A percentile compares a stretch with the other conserved stretches of the same genome.
phyloP scores from a whole-genome alignment of 2,329 filamentous ascomycete genomes.

The Calonectria naviculata region DNA sequence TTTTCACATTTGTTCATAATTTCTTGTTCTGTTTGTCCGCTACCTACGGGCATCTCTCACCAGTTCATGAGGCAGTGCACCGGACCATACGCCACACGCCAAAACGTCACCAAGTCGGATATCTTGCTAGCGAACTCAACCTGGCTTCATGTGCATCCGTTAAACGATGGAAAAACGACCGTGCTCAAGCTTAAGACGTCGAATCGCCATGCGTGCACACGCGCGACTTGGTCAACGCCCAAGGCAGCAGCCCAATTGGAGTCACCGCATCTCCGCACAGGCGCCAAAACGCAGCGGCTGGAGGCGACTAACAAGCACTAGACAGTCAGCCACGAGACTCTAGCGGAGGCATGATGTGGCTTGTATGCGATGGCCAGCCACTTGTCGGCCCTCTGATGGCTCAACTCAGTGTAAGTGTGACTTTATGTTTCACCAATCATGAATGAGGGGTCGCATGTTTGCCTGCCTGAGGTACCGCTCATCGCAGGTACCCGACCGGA shows the following conservation, averaged over 20 bases:
- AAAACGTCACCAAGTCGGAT: background rate
- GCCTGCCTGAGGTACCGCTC: slow-evolving; percentile 9
- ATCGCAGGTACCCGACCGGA: slow-evolving; percentile 19
- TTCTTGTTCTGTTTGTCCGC: too few species aligned
- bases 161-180: background rate
- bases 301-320: background rate
- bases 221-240: background rate
- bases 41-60: background rate
- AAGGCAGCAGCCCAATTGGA: background rate
- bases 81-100: background rate
- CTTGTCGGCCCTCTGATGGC: slow-evolving; percentile 2
- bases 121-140: background rate
- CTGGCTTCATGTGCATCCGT: background rate
- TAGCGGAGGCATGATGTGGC: slow-evolving; percentile 1
- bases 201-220: background rate
- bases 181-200: too few species aligned
- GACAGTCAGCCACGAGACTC: background rate
- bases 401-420: slow-evolving; percentile 8
- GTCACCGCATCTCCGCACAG: background rate
- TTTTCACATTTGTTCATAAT: too few species aligned
- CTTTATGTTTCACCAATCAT: slow-evolving; percentile 6
- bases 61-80: background rate
- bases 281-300: background rate
- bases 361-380: background rate
- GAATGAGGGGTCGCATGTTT: slow-evolving; percentile 3